Conservation (phyloP, 2,329 filamentous ascomycete species). For the Trichoderma sp. region DNA sequence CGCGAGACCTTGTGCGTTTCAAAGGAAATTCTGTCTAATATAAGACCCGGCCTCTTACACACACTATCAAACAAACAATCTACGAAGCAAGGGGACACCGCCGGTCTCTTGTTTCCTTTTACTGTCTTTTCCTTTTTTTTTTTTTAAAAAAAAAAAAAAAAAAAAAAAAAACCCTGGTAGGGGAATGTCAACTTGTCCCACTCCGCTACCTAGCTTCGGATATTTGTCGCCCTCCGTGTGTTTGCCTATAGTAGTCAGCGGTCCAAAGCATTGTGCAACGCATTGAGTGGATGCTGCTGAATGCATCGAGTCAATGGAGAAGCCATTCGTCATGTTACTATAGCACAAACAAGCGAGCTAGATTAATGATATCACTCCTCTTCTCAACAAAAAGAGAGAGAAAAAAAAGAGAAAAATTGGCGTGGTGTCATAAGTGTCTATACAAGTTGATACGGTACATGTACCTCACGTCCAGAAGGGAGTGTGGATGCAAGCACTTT, state of each 20-base stretch:
- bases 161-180: not conserved
- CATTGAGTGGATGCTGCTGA: not conserved
- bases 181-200: not conserved
- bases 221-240: not conserved
- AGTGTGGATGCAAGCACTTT: conserved; percentile 14
- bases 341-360: not conserved
- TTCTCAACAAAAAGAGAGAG: not conserved
- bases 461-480: not conserved
- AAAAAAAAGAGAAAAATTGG: not conserved
- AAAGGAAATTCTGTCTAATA: not conserved
- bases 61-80: not conserved
- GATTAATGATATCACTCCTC: not conserved
- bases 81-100: not conserved
- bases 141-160: no score
- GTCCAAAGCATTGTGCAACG: not conserved
- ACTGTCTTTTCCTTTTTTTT: not conserved
- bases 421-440: not conserved
- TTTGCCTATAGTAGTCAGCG: not conserved
- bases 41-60: not conserved
- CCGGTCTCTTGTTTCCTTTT: not conserved
- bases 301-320: not conserved
- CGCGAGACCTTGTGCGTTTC: conserved; percentile 4
- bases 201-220: not conserved
- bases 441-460: not conserved
- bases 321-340: not conserved